A percentile compares a stretch with the other conserved stretches of the same genome.
Conservation (phyloP, 2,329 filamentous ascomycete species). For the Trichoderma sp. region DNA sequence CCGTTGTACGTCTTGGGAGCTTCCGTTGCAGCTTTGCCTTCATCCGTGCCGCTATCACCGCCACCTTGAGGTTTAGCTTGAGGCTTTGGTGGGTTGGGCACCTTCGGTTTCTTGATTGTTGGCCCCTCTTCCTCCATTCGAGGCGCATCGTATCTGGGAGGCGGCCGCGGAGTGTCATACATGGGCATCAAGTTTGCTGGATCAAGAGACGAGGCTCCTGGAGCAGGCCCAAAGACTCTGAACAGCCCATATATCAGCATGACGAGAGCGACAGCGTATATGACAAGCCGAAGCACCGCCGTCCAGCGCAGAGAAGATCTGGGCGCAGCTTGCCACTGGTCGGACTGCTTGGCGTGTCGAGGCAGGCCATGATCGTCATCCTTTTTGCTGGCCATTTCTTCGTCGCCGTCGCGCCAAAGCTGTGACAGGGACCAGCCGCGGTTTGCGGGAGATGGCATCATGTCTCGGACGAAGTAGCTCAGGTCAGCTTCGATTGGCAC, state of each 20-base stretch:
- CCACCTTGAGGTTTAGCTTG: background rate
- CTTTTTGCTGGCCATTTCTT: conserved; percentile 59
- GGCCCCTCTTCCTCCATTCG: background rate
- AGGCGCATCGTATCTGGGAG: conserved; percentile 13
- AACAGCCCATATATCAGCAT: conserved; percentile 51
- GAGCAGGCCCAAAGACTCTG: conserved; percentile 29
- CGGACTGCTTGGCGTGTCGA: conserved; percentile 22
- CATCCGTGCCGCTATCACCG: background rate
- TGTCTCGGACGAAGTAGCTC: background rate
- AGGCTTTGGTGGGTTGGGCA: background rate
- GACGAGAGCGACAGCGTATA: conserved; percentile 45
- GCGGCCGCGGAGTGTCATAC: background rate
- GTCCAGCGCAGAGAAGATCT: conserved; percentile 46
- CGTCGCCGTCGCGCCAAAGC: conserved; percentile 51
- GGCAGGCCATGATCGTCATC: conserved; percentile 50
- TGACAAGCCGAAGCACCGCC: conserved; percentile 49
- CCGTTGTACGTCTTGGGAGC: conserved; percentile 55
- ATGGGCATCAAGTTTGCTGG: background rate
- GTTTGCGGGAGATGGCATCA: conserved; percentile 20
- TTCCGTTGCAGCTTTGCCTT: background rate
- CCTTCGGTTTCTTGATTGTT: background rate
- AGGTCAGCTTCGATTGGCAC: background rate
- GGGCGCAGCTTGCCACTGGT: conserved; percentile 41
- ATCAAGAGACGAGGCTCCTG: conserved; percentile 39
- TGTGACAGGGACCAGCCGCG: conserved; percentile 34